Conservation (phyloP, 192 early-diverging fungal genomes). For the Jimgerdemannia flammicorona region DNA sequence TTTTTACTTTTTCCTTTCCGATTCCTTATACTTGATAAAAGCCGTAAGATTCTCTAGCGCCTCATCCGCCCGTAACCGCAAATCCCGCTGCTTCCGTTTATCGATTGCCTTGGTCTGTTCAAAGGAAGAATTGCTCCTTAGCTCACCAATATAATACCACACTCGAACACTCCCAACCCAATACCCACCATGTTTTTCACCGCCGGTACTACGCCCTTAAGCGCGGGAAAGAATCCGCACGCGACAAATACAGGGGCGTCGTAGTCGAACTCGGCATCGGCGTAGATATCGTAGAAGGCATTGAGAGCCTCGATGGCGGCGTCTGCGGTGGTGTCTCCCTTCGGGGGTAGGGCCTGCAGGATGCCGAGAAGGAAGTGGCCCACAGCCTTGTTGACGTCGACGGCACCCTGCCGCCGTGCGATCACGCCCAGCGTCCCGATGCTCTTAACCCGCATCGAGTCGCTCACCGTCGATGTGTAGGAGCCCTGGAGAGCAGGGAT, state of each 20-base stretch:
- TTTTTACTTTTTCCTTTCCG: constrained; percentile 54
- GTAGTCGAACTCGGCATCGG: constrained; percentile 79
- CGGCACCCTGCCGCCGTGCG: constrained; percentile 63
- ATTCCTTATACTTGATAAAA: constrained; percentile 88
- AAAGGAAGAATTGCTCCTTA: constrained; percentile 2
- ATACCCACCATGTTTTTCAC: constrained; percentile 48
- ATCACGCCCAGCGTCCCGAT: constrained; percentile 74
- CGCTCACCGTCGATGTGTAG: constrained; percentile 31
- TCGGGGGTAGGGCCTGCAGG: constrained; percentile 28
- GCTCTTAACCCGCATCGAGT: constrained; percentile 60
- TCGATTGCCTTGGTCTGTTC: constrained; percentile 54
- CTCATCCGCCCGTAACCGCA: constrained; percentile 79
- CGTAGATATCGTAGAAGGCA: constrained; percentile 85
- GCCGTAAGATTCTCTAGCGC: constrained; percentile 73
- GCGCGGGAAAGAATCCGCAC: constrained; percentile 52
- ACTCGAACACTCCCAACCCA: background rate
- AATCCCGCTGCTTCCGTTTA: constrained; percentile 59
- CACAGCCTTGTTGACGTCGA: constrained; percentile 68
- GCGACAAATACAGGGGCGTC: constrained; percentile 82
- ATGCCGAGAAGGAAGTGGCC: constrained; percentile 62
- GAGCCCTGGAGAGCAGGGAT: constrained; percentile 39
- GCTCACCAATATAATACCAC: background rate
- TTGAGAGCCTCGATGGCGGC: constrained; percentile 75
- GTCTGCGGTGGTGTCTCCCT: constrained; percentile 24
- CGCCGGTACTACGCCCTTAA: constrained; percentile 48